These are phyloP conservation scores for Metschnikowia amazonensis DNA, from an alignment of 805 yeast species.

Conservation along the genomic window DNA sequence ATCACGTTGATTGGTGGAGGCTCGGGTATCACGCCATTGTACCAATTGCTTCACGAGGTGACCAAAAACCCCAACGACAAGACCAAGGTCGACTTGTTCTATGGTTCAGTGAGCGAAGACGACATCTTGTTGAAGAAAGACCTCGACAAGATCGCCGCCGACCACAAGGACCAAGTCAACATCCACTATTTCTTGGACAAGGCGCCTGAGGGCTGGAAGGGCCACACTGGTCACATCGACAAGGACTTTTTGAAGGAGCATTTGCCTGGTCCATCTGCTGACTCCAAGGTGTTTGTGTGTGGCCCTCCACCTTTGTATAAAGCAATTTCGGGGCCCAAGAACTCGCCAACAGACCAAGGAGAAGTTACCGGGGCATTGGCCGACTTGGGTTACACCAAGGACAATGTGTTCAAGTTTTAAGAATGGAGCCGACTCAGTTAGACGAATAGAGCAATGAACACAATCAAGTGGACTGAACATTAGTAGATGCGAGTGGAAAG, in stretches of 20 bases:
- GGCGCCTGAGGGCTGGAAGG: conserved; percentile 48
- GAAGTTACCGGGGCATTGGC: conserved; percentile 82
- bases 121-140: conserved; percentile 81
- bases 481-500: no score
- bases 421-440: neutral
- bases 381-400: conserved; percentile 84
- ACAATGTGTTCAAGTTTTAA: conserved; percentile 85
- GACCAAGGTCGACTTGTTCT: conserved; percentile 79
- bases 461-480: neutral
- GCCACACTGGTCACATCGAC: conserved; percentile 70
- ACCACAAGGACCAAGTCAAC: conserved; percentile 73
- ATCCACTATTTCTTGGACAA: conserved; percentile 79
- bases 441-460: neutral
- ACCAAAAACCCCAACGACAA: conserved; percentile 79
- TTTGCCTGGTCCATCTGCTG: conserved; percentile 61
- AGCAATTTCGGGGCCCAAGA: conserved; percentile 82
- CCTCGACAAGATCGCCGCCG: conserved; percentile 62
- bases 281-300: conserved; percentile 74
- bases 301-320: conserved; percentile 94
- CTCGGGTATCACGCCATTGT: conserved; percentile 93
- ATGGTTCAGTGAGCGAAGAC: conserved; percentile 72
- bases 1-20: conserved; percentile 93
- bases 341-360: conserved; percentile 89
- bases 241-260: conserved; percentile 63
- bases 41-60: conserved; percentile 77